These are phyloP conservation scores for Lepidium aucheri DNA, from an alignment of 345 rosid species.

Conservation along the genomic window DNA sequence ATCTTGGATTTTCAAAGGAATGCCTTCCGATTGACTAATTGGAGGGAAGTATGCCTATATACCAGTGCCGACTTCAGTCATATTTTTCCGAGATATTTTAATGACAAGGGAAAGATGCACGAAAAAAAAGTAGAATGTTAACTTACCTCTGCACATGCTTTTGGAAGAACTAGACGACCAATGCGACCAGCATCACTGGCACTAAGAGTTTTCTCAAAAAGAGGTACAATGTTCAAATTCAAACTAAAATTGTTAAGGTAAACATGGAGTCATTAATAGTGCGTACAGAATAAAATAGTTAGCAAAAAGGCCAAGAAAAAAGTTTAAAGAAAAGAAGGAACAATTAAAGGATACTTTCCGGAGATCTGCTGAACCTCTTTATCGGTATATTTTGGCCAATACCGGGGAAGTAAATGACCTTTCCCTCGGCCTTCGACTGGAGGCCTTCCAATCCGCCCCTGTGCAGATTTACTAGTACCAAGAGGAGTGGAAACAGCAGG, in stretches of 20 bases:
- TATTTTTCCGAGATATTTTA: background rate
- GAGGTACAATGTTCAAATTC: constrained; percentile 70
- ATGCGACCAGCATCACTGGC: constrained; percentile 98
- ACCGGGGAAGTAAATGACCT: constrained; percentile 83
- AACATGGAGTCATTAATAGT: background rate
- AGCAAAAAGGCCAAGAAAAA: background rate
- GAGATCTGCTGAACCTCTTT: constrained; percentile 84
- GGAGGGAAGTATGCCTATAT: constrained; percentile 91
- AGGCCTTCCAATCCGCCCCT: constrained; percentile 63
- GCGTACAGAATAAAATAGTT: background rate
- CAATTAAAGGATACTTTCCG: constrained; percentile 76
- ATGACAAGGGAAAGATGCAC: background rate
- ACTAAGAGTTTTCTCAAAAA: constrained; percentile 91
- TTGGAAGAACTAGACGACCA: constrained; percentile 92
- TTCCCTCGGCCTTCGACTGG: constrained; percentile 84
- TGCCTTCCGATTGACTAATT: constrained; percentile 86
- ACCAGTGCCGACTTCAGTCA: constrained; percentile 15
- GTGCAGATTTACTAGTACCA: constrained; percentile 42
- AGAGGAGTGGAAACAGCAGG: constrained; percentile 26
- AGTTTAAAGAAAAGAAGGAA: background rate
- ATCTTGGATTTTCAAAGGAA: constrained; percentile 81
- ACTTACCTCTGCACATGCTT: constrained; percentile 93
- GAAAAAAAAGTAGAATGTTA: background rate
- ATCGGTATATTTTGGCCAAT: constrained; percentile 93
- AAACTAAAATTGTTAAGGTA: constrained; percentile 38